Evolutionary conservation across 2,329 filamentous ascomycete genomes (phyloP).

Genomic region (Rhynchosporium agropyri): DNA sequence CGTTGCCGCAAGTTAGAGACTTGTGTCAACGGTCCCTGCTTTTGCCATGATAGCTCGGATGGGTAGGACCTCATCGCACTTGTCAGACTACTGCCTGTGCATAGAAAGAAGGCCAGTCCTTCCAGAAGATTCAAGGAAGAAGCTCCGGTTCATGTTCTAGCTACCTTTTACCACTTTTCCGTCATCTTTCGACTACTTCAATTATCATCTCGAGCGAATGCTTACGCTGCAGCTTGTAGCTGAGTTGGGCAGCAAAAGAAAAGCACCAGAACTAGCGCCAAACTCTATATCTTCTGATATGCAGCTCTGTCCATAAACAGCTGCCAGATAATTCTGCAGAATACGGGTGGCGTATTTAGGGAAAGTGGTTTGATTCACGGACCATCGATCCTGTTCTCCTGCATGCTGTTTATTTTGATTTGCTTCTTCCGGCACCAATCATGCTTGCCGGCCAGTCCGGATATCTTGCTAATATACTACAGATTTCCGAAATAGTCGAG

Average conservation of each 20-base stretch:
- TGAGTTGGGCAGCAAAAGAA: constrained; percentile 12
- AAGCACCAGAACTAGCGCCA: neutral
- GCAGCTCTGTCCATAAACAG: constrained; percentile 3
- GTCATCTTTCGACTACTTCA: neutral
- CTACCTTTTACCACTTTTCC: neutral
- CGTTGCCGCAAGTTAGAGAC: neutral
- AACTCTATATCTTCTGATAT: neutral
- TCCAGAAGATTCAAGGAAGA: constrained; percentile 14
- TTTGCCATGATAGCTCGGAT: neutral
- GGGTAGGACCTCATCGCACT: neutral
- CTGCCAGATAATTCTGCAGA: neutral
- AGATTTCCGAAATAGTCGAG: constrained; percentile 1
- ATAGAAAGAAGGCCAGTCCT: constrained; percentile 4
- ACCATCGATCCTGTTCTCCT: constrained; percentile 1
- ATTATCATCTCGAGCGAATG: constrained; percentile 2
- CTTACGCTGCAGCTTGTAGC: neutral
- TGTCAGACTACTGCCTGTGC: constrained; percentile 9
- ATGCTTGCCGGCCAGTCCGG: neutral
- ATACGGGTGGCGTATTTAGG: constrained; percentile 11
- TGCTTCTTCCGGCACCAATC: constrained; percentile 3
- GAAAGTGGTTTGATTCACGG: constrained; percentile 14
- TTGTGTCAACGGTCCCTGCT: constrained; percentile 16
- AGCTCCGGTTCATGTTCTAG: constrained; percentile 10
- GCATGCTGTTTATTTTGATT: constrained; percentile 8
- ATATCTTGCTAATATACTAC: neutral